These are phyloP conservation scores for Calycina herbarum DNA, from an alignment of 2,329 filamentous ascomycete species.

Conservation along the genomic window DNA sequence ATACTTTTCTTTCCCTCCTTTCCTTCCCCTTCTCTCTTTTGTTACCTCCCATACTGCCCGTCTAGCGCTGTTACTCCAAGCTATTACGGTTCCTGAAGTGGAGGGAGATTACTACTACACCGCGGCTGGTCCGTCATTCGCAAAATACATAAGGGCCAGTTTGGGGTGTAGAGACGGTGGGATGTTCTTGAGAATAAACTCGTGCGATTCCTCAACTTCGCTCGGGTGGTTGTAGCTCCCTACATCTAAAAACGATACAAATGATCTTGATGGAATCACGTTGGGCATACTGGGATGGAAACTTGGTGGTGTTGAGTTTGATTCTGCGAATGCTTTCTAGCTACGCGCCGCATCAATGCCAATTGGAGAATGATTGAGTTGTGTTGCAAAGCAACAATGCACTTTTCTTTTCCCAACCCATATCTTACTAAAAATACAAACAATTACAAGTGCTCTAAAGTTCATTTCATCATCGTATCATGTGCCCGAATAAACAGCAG, in stretches of 20 bases:
- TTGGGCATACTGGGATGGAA: not conserved
- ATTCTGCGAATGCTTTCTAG: not conserved
- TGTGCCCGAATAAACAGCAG: conserved; percentile 73
- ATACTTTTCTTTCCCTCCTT: conserved; percentile 21
- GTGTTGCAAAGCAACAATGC: conserved; percentile 7
- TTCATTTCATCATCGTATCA: conserved; percentile 21
- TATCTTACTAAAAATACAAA: conserved; percentile 10
- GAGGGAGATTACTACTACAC: conserved; percentile 60
- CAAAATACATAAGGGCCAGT: conserved; percentile 50
- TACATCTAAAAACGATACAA: conserved; percentile 30
- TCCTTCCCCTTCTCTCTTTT: conserved; percentile 19
- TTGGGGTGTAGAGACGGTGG: conserved; percentile 58
- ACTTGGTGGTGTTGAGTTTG: not conserved
- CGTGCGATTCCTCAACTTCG: conserved; percentile 41
- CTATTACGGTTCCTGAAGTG: conserved; percentile 57
- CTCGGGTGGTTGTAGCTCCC: conserved; percentile 41
- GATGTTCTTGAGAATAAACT: conserved; percentile 53
- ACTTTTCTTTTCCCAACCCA: not conserved
- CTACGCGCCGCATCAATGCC: not conserved
- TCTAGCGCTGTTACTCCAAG: conserved; percentile 48
- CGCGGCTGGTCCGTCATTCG: conserved; percentile 53
- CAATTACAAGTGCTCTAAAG: conserved; percentile 3
- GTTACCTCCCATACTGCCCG: conserved; percentile 64
- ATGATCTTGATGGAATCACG: not conserved
- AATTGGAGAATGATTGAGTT: conserved; percentile 1